Evolutionary conservation across 345 rosid species (phyloP), one percentile per base, ranked within the genome.

Genomic region (Cardiospermum halicacabum): DNA sequence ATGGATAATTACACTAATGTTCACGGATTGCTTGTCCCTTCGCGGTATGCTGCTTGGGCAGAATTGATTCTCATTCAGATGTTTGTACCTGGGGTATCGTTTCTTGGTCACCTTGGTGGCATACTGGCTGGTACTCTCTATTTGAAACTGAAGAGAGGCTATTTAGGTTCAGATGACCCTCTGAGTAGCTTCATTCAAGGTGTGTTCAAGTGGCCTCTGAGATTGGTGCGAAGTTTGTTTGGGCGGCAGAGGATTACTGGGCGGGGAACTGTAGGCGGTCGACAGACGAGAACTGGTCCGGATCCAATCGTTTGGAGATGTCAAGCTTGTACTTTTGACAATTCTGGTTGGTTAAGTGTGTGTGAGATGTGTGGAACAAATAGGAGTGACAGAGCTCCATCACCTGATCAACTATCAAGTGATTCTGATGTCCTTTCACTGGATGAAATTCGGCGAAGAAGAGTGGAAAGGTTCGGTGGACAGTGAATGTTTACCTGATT

Each of bases 101-200:
- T 94, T 77, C 84, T 91, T 7, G 99, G 97, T 27, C 99, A 94
- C 74, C 93, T 94, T 11, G 91, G 97, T 59, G 99, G 99, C 25
- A 87, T 94, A 49, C 91, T 94, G 65, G 96, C 96, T 3, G 97
- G 99, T 54, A 72, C 87, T 77, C 82, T 91, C 2, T 94, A 91
- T 72, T 3, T 94, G 68, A 80, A 79, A 68, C 60, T 94, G 66
- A 91, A 75, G 67, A 69, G 83, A 55, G 63, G 71, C 10, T 65
- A 77, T 74, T 80, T 87, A 8, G 91, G 89, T 21, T 47, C 84
- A 2, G 78, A n/a, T n/a, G n/a, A 81, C 48, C 99, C 91, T 0
- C 71, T 91, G 48, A 69, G 83, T n/a, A 48, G 66, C 49, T 62
- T 76, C 22, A 65, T 87, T 65, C 82, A 71, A 70, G 81, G 85